Percentiles rank a stretch among this genome's conserved stretches.
phyloP scores from a whole-genome alignment of 371 early-diverging fungal species.

The Mucor piriformis region DNA sequence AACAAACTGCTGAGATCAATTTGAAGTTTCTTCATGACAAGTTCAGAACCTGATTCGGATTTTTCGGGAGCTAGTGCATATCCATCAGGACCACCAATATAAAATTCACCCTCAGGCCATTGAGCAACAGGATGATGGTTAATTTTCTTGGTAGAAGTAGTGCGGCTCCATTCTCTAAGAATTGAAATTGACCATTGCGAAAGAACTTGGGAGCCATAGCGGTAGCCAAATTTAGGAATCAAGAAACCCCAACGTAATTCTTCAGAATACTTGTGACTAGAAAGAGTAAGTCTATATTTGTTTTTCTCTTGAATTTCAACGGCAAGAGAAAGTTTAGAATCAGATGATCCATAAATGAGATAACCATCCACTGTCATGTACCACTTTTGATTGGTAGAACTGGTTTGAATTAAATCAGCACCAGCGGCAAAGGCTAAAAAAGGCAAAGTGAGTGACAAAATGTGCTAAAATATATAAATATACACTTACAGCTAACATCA shows the following conservation, averaged over 20 bases:
- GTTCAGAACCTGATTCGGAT: constrained; percentile 32
- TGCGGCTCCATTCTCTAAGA: constrained; percentile 25
- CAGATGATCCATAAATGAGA: constrained; percentile 25
- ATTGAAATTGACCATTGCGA: constrained; percentile 26
- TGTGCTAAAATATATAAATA: background rate
- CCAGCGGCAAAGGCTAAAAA: constrained; percentile 21
- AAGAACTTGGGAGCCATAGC: constrained; percentile 23
- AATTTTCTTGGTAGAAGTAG: constrained; percentile 4
- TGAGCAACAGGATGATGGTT: constrained; percentile 30
- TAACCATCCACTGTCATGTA: constrained; percentile 28
- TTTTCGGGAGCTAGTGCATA: constrained; percentile 38
- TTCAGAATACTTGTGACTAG: constrained; percentile 14
- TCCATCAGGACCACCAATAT: constrained; percentile 35
- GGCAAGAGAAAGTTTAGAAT: constrained; percentile 28
- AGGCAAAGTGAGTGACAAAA: background rate
- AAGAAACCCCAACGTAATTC: constrained; percentile 32
- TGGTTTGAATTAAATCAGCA: constrained; percentile 20
- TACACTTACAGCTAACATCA: constrained; percentile 38
- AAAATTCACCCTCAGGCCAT: constrained; percentile 44
- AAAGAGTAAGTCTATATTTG: constrained; percentile 17
- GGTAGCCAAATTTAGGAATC: constrained; percentile 30
- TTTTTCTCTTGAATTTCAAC: constrained; percentile 13
- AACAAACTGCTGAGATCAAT: constrained; percentile 15
- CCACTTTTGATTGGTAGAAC: constrained; percentile 23
- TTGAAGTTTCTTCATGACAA: constrained; percentile 38